phyloP scores from a whole-genome alignment of 495 filamentous ascomycete species.

The Parathielavia appendiculata region DNA sequence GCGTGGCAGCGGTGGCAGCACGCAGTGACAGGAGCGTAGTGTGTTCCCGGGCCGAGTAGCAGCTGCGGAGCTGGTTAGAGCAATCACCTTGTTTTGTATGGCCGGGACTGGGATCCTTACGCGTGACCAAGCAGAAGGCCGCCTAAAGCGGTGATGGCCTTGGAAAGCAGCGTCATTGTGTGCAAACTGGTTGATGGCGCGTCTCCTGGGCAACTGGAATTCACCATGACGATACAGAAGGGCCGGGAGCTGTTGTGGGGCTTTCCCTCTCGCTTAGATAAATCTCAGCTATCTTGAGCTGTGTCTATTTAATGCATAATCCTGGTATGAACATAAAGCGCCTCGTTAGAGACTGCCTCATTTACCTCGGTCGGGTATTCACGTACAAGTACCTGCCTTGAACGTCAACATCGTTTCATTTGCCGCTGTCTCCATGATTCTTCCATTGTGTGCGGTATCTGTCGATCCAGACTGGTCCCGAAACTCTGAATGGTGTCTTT shows the following conservation, averaged over 20 bases:
- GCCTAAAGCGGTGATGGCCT: slow-evolving; percentile 58
- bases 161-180: slow-evolving; percentile 63
- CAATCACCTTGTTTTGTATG: not conserved
- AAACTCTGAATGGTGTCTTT: too few relatives aligned
- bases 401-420: not conserved
- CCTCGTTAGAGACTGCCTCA: too few relatives aligned
- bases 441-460: too few relatives aligned
- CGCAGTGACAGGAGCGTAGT: slow-evolving; percentile 59
- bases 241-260: not conserved
- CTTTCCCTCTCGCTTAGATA: too few relatives aligned
- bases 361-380: too few relatives aligned
- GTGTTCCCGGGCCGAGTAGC: slow-evolving; percentile 84
- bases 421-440: too few relatives aligned
- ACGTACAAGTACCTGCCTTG: not conserved
- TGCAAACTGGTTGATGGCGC: not conserved
- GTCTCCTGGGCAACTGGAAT: not conserved
- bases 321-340: too few relatives aligned
- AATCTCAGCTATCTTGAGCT: too few relatives aligned
- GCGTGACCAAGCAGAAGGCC: slow-evolving; percentile 65
- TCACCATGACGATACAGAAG: not conserved
- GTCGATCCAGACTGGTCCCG: too few relatives aligned
- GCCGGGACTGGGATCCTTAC: slow-evolving; percentile 43
- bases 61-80: slow-evolving; percentile 43
- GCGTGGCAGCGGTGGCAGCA: slow-evolving; percentile 46
- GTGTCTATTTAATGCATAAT: too few relatives aligned